Percentiles rank a stretch among this genome's conserved stretches.
Conservation (phyloP, 768 basidiomycete species). For the Tephrocybe rancida region DNA sequence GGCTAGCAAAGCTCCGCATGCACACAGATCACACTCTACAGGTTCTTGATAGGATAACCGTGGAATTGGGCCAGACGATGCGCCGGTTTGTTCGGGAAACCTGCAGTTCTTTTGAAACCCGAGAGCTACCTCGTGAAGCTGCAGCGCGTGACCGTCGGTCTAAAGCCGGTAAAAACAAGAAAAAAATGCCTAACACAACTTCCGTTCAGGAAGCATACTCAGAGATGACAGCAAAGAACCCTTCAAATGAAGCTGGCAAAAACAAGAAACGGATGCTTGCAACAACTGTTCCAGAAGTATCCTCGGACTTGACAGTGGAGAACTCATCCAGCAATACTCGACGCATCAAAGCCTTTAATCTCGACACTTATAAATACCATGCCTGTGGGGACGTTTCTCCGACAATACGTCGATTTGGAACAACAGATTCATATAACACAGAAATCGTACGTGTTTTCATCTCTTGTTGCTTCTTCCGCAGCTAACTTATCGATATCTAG, state of each 20-base stretch:
- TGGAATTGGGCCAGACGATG: neutral
- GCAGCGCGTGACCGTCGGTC: neutral
- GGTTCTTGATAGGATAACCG: neutral
- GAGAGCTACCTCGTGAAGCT: slow-evolving; percentile 11
- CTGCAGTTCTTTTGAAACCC: slow-evolving; percentile 1
- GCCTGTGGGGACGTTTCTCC: slow-evolving; percentile 13
- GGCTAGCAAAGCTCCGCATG: slow-evolving; percentile 10
- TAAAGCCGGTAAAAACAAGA: neutral
- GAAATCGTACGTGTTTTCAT: slow-evolving; percentile 13
- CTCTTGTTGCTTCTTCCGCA: no score
- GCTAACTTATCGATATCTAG: no score
- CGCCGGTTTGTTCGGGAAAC: slow-evolving; percentile 1
- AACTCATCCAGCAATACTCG: no score
- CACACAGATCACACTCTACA: slow-evolving; percentile 11
- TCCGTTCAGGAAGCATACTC: no score
- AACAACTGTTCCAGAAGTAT: no score
- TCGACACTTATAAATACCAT: slow-evolving; percentile 14
- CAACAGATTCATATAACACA: slow-evolving; percentile 18
- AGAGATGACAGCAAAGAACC: no score
- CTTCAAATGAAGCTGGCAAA: no score
- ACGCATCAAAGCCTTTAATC: neutral
- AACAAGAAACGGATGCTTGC: no score
- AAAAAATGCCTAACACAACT: no score
- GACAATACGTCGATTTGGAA: slow-evolving; percentile 9
- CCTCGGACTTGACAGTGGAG: no score